A percentile compares a stretch with the other conserved stretches of the same genome.
phyloP scores from a whole-genome alignment of 148 eudicot species.

The Rhododendron vialii region DNA sequence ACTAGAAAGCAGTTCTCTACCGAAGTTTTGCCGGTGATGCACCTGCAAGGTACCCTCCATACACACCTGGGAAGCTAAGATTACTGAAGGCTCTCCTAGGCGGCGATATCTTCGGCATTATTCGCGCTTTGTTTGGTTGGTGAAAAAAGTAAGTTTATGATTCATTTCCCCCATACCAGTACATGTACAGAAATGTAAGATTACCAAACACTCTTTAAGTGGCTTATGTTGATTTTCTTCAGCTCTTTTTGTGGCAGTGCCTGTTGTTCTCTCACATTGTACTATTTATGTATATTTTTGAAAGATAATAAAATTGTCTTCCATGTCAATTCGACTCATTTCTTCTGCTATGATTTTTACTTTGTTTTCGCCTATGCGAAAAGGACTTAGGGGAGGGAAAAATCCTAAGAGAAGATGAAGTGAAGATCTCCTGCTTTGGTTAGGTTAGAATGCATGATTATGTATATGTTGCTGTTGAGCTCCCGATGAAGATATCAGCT shows the following conservation, averaged over 20 bases:
- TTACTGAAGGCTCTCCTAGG: conserved; percentile 51
- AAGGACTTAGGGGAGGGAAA: too few species aligned
- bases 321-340: not conserved
- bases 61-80: conserved; percentile 47
- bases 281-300: not conserved
- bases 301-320: not conserved
- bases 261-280: not conserved
- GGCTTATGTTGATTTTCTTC: not conserved
- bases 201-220: not conserved
- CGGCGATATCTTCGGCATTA: conserved; percentile 43
- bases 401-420: not conserved
- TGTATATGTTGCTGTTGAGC: not conserved
- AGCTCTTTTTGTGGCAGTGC: not conserved
- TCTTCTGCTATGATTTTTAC: not conserved
- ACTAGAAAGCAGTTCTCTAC: conserved; percentile 65
- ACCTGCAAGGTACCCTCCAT: conserved; percentile 78
- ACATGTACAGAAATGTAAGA: not conserved
- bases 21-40: conserved; percentile 55
- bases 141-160: not conserved
- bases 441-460: not conserved
- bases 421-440: not conserved
- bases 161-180: not conserved
- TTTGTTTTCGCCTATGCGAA: not conserved
- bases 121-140: conserved; percentile 39
- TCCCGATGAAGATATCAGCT: not conserved